phyloP scores from a whole-genome alignment of 2,329 filamentous ascomycete genomes.

The Ambrosiella cleistominuta region DNA sequence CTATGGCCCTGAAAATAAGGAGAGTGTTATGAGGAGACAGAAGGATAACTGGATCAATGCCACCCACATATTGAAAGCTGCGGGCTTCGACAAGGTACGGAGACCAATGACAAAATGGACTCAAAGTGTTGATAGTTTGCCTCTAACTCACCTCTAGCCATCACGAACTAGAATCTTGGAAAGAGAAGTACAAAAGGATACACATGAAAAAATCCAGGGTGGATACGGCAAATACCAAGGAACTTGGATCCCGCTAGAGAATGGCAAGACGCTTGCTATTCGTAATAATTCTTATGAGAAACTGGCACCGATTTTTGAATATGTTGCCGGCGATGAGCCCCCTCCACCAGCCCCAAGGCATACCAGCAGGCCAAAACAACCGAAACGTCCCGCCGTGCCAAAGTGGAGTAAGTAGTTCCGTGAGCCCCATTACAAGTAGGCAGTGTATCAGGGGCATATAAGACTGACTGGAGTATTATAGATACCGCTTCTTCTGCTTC shows the following conservation, averaged over 20 bases:
- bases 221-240: slow-evolving; percentile 99
- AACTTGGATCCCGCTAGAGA: slow-evolving; percentile 84
- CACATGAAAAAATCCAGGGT: slow-evolving; percentile 94
- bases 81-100: slow-evolving; percentile 68
- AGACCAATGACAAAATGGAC: background rate
- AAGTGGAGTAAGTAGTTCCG: slow-evolving; percentile 28
- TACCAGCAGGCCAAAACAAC: slow-evolving; percentile 66
- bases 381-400: slow-evolving; percentile 47
- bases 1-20: slow-evolving; percentile 56
- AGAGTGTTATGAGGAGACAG: slow-evolving; percentile 90
- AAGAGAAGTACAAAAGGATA: slow-evolving; percentile 87
- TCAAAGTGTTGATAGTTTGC: background rate
- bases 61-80: slow-evolving; percentile 95
- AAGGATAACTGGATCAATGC: slow-evolving; percentile 97
- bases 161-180: slow-evolving; percentile 88
- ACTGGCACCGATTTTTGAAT: slow-evolving; percentile 78
- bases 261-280: slow-evolving; percentile 64
- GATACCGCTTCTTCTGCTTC: background rate
- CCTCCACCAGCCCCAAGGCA: slow-evolving; percentile 91
- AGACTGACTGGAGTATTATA: background rate
- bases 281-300: slow-evolving; percentile 77
- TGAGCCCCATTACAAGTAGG: background rate
- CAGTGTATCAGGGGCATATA: background rate
- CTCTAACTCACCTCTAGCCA: slow-evolving; percentile 27
- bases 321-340: slow-evolving; percentile 63